These are phyloP conservation scores for Jacaranda copaia DNA, from an alignment of 257 asterid species.

Conservation along the genomic window DNA sequence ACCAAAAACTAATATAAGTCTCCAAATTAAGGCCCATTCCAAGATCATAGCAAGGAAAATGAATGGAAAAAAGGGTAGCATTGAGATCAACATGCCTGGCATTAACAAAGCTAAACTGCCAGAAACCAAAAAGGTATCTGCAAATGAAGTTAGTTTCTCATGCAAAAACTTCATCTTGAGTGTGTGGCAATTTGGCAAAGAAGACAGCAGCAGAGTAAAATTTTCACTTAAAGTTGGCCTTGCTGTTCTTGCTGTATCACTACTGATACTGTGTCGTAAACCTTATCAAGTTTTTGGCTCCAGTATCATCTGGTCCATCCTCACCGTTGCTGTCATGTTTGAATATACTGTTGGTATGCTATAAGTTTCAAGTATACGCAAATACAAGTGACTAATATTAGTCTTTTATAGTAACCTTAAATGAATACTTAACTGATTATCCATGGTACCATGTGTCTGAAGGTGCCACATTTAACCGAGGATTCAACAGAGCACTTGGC, in stretches of 20 bases:
- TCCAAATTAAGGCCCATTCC: neutral
- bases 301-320: slow-evolving; percentile 73
- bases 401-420: too few species aligned
- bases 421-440: neutral
- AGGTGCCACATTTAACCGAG: slow-evolving; percentile 77
- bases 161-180: slow-evolving; percentile 43
- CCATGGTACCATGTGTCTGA: slow-evolving; percentile 4
- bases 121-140: slow-evolving; percentile 27
- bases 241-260: slow-evolving; percentile 69
- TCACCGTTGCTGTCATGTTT: slow-evolving; percentile 83
- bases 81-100: slow-evolving; percentile 56
- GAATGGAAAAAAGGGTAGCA: slow-evolving; percentile 61
- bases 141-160: slow-evolving; percentile 17
- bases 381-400: too few species aligned
- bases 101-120: slow-evolving; percentile 36
- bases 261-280: slow-evolving; percentile 55
- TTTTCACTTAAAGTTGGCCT: slow-evolving; percentile 75
- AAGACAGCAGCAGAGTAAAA: slow-evolving; percentile 57
- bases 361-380: too few species aligned
- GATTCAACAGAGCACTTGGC: slow-evolving; percentile 77
- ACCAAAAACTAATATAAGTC: neutral
- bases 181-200: slow-evolving; percentile 64
- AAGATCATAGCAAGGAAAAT: slow-evolving; percentile 47
- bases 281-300: slow-evolving; percentile 69
- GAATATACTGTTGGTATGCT: slow-evolving; percentile 75